Percentiles rank a stretch among this genome's conserved stretches.
phyloP scores from a whole-genome alignment of 768 basidiomycete genomes.

The Multifurca ochricompacta region DNA sequence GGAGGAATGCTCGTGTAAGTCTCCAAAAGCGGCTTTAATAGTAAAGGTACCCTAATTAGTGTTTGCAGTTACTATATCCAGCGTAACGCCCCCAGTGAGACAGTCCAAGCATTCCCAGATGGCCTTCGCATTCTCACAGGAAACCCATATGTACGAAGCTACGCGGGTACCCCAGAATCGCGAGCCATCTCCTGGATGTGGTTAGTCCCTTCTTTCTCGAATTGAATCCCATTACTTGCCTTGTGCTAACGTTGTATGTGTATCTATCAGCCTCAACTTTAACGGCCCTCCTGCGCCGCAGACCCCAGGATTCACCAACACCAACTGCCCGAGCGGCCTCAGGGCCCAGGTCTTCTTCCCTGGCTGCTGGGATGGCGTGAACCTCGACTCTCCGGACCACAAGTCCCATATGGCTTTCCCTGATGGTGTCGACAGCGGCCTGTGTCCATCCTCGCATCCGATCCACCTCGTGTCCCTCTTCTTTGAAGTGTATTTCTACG shows the following conservation, averaged over 20 bases:
- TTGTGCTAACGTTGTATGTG: too few species aligned
- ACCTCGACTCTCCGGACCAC: too few species aligned
- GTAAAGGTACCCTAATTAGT: neutral
- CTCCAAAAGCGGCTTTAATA: neutral
- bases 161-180: slow-evolving; percentile 20
- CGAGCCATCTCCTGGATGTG: slow-evolving; percentile 24
- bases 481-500: slow-evolving; percentile 34
- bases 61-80: slow-evolving; percentile 14
- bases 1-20: slow-evolving; percentile 20
- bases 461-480: too few species aligned
- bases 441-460: neutral
- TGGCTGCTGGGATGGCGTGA: slow-evolving; percentile 33
- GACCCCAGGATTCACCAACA: slow-evolving; percentile 17
- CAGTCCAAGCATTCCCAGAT: slow-evolving; percentile 19
- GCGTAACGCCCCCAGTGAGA: neutral
- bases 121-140: slow-evolving; percentile 25
- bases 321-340: slow-evolving; percentile 24
- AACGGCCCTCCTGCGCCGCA: neutral
- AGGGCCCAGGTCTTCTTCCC: too few species aligned
- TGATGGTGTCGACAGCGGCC: neutral
- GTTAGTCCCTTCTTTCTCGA: neutral
- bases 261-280: neutral
- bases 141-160: slow-evolving; percentile 24
- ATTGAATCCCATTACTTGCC: too few species aligned
- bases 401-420: too few species aligned